Conservation (phyloP, 78 protist genomes). For the Dictyostelium citrinum region DNA sequence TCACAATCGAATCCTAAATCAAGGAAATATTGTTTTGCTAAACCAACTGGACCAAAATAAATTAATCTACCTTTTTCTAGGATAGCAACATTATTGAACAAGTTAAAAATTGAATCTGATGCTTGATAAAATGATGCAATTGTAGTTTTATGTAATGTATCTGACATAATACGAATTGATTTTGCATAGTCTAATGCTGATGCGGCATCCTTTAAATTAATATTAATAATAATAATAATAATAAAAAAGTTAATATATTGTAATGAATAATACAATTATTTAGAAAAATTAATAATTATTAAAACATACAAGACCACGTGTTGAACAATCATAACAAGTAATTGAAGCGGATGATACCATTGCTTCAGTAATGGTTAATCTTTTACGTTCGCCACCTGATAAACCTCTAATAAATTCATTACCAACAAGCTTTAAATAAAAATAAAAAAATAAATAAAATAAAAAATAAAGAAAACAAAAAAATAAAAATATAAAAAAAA, state of each 20-base stretch:
- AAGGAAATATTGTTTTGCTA: slow-evolving; percentile 26
- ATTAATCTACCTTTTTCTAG: slow-evolving; percentile 59
- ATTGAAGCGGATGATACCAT: slow-evolving; percentile 59
- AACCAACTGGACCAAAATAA: slow-evolving; percentile 35
- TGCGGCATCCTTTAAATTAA: slow-evolving; percentile 60
- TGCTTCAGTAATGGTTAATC: slow-evolving; percentile 70
- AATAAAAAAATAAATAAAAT: neutral
- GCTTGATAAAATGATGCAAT: slow-evolving; percentile 76
- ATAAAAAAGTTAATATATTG: neutral
- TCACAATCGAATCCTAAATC: slow-evolving; percentile 72
- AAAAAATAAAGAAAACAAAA: neutral
- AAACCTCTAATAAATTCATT: slow-evolving; percentile 70
- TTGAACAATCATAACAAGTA: slow-evolving; percentile 69
- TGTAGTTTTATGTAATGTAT: slow-evolving; percentile 71
- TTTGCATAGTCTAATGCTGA: slow-evolving; percentile 77
- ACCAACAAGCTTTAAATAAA: slow-evolving; percentile 24
- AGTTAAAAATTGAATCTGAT: slow-evolving; percentile 43
- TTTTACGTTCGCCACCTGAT: slow-evolving; percentile 77
- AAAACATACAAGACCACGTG: slow-evolving; percentile 50
- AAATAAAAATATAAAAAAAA: neutral
- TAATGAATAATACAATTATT: too few species aligned
- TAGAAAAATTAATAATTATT: neutral
- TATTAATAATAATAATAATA: neutral
- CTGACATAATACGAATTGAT: slow-evolving; percentile 72
- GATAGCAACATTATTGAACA: slow-evolving; percentile 40